A percentile compares a stretch with the other conserved stretches of the same genome.
These are phyloP conservation scores for Aspergillus sclerotioniger DNA, from an alignment of 495 filamentous ascomycete genomes.

Conservation along the genomic window DNA sequence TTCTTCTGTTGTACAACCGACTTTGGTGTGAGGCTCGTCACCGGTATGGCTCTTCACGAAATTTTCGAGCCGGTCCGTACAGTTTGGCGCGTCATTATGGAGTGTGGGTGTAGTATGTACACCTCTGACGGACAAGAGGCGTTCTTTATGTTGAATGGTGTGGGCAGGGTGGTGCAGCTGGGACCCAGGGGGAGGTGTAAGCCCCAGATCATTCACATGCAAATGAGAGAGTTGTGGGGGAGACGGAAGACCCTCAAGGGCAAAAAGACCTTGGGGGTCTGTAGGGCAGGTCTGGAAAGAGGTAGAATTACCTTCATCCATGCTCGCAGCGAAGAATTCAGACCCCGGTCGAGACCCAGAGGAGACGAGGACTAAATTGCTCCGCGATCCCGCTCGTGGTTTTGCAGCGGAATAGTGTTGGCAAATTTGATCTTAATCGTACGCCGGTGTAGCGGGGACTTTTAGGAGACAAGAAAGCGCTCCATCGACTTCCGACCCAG, in stretches of 20 bases:
- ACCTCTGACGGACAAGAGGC: conserved; percentile 2
- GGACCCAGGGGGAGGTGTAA: conserved; percentile 44
- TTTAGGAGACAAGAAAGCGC: neutral
- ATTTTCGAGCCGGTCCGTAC: neutral
- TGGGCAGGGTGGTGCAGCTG: conserved; percentile 27
- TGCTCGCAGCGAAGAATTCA: conserved; percentile 14
- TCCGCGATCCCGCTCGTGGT: no score
- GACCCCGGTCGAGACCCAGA: neutral
- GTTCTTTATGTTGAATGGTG: conserved; percentile 12
- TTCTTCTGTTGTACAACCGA: neutral
- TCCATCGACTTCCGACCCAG: neutral
- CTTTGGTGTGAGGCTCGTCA: neutral
- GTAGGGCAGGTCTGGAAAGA: conserved; percentile 28
- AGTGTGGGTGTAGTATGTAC: neutral
- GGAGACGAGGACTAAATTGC: no score
- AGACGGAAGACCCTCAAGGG: conserved; percentile 20
- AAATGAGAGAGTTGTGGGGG: conserved; percentile 15
- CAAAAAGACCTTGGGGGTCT: conserved; percentile 17
- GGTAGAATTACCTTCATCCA: conserved; percentile 44
- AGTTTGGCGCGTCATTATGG: neutral
- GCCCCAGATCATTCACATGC: conserved; percentile 41
- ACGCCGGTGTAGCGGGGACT: neutral
- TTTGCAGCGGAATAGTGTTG: neutral
- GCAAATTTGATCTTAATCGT: neutral
- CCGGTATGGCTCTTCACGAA: neutral